Percentiles rank a stretch among this genome's conserved stretches.
phyloP scores from a whole-genome alignment of 192 early-diverging fungal species.

The Cetraspora pellucida region DNA sequence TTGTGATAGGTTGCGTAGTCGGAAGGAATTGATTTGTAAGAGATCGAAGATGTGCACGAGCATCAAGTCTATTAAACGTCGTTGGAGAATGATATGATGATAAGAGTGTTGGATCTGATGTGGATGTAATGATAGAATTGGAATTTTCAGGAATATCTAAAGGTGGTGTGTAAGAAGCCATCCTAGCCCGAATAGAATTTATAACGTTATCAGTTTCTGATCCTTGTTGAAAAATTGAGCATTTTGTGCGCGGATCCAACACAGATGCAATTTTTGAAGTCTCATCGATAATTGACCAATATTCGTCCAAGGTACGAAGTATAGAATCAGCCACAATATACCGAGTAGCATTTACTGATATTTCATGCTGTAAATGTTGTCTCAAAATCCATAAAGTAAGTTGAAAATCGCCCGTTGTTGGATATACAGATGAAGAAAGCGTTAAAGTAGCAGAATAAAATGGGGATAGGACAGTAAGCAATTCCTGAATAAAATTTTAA shows the following conservation, averaged over 20 bases:
- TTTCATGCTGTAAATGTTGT: background rate
- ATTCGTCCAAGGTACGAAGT: background rate
- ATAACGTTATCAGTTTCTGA: background rate
- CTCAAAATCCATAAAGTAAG: background rate
- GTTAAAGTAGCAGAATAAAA: conserved; percentile 3
- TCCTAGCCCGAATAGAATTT: background rate
- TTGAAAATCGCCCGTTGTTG: background rate
- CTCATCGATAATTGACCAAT: background rate
- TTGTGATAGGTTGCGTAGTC: background rate
- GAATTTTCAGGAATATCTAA: background rate
- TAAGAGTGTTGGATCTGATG: too few relatives aligned
- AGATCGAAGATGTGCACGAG: background rate
- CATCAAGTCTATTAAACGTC: conserved; percentile 5
- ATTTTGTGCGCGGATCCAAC: background rate
- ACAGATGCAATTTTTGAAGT: background rate
- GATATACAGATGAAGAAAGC: conserved; percentile 19
- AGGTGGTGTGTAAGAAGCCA: background rate
- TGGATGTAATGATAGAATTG: background rate
- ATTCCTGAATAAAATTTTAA: background rate
- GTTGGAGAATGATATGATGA: background rate
- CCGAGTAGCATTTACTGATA: background rate
- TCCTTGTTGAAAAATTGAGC: background rate
- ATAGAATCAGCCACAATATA: background rate
- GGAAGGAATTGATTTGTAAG: background rate
- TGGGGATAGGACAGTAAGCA: background rate